Conservation (phyloP, 495 filamentous ascomycete genomes). For the Penicillium egyptiacum region DNA sequence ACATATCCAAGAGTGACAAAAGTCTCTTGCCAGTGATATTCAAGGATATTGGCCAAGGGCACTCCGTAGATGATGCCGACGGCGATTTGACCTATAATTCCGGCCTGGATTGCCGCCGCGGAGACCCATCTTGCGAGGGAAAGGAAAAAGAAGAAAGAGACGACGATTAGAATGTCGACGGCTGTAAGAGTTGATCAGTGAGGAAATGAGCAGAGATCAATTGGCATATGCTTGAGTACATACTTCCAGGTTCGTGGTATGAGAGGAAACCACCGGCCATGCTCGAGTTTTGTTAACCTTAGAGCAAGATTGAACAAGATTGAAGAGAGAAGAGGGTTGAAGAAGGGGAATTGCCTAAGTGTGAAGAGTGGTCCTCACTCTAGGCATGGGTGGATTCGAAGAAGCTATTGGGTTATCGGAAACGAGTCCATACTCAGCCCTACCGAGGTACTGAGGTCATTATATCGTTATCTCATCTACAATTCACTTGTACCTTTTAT, state of each 20-base stretch:
- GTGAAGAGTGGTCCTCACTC: no score
- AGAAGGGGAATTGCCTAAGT: no score
- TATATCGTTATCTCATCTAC: no score
- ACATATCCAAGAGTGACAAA: conserved; percentile 38
- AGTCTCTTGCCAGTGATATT: conserved; percentile 32
- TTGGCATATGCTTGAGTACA: conserved; percentile 7
- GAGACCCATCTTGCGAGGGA: conserved; percentile 36
- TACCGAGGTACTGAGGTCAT: no score
- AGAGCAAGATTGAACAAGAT: neutral
- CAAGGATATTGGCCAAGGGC: conserved; percentile 36
- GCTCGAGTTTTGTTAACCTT: neutral
- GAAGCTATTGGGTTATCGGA: no score
- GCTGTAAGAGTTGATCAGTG: conserved; percentile 17
- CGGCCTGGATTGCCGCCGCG: conserved; percentile 32
- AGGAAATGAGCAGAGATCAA: conserved; percentile 4
- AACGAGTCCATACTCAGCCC: no score
- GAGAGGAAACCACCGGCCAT: conserved; percentile 37
- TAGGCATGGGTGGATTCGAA: no score
- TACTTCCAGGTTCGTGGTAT: conserved; percentile 38
- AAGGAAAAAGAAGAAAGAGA: conserved; percentile 40
- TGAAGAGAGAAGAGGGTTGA: neutral
- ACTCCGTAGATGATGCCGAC: conserved; percentile 39
- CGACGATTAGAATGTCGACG: conserved; percentile 32
- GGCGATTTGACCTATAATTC: conserved; percentile 37
- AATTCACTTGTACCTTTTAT: no score